Conservation (phyloP, 148 eudicot genomes). For the Spergularia marina region DNA sequence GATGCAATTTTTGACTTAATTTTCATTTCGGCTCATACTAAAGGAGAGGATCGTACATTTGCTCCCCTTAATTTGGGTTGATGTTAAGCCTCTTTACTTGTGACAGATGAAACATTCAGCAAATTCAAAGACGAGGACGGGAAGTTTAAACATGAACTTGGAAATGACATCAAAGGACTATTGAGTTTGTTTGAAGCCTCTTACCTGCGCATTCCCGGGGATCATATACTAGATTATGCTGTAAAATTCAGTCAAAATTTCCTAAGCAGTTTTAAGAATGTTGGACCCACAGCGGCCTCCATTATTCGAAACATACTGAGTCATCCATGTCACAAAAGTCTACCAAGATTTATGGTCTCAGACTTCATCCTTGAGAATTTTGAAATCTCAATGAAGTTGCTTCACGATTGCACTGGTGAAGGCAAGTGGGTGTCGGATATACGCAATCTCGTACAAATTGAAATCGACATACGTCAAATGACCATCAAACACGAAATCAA, state of each 20-base stretch:
- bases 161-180: constrained; percentile 42
- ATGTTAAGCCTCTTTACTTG: not conserved
- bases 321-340: constrained; percentile 35
- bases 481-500: constrained; percentile 35
- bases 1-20: too few species aligned
- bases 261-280: constrained; percentile 20
- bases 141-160: constrained; percentile 32
- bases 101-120: constrained; percentile 37
- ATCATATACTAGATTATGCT: constrained; percentile 52
- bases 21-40: too few species aligned
- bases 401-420: constrained; percentile 8
- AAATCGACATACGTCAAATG: constrained; percentile 22
- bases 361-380: constrained; percentile 14
- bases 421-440: constrained; percentile 22
- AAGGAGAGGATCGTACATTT: too few species aligned
- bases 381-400: not conserved
- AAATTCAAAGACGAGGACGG: constrained; percentile 44
- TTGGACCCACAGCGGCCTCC: constrained; percentile 18
- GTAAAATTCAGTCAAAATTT: constrained; percentile 30
- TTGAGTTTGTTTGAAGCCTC: constrained; percentile 65
- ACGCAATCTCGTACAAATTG: constrained; percentile 26
- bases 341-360: constrained; percentile 24
- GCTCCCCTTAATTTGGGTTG: too few species aligned
- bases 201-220: constrained; percentile 49
- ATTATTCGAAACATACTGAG: constrained; percentile 27